A percentile compares a stretch with the other conserved stretches of the same genome.
These are phyloP conservation scores for Claviceps capensis DNA, from an alignment of 2,329 filamentous ascomycete genomes.

Conservation along the genomic window DNA sequence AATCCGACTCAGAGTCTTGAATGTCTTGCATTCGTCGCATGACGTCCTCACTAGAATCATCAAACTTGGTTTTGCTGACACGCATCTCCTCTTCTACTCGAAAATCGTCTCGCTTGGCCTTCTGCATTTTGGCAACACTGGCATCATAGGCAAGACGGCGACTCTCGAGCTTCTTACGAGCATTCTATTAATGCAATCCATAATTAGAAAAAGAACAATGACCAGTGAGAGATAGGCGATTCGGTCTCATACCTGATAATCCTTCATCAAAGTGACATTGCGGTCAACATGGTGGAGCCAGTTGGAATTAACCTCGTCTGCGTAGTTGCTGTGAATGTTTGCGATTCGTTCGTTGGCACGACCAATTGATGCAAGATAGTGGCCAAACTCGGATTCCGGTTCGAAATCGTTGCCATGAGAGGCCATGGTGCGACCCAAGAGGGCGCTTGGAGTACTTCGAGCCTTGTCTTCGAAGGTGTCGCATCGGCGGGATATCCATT, in stretches of 20 bases:
- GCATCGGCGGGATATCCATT: constrained; percentile 72
- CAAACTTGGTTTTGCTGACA: constrained; percentile 85
- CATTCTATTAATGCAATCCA: constrained; percentile 27
- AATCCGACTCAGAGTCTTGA: constrained; percentile 79
- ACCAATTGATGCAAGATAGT: constrained; percentile 66
- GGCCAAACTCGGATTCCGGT: constrained; percentile 78
- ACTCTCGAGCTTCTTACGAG: constrained; percentile 88
- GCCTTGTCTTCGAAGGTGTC: constrained; percentile 74
- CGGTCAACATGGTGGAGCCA: constrained; percentile 91
- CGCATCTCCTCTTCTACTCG: constrained; percentile 85
- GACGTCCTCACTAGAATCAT: constrained; percentile 88
- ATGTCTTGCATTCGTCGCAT: constrained; percentile 90
- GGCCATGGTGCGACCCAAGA: constrained; percentile 76
- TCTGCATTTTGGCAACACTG: constrained; percentile 79
- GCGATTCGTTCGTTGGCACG: constrained; percentile 80
- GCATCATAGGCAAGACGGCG: constrained; percentile 84
- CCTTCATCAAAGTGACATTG: constrained; percentile 88
- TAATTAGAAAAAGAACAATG: not conserved
- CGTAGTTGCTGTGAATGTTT: constrained; percentile 72
- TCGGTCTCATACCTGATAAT: constrained; percentile 61
- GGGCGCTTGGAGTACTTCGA: constrained; percentile 66
- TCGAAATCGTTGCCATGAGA: constrained; percentile 88
- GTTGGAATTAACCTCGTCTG: constrained; percentile 59
- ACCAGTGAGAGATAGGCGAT: not conserved
- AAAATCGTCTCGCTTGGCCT: constrained; percentile 88